Percentiles rank a stretch among this genome's conserved stretches.
Evolutionary conservation across 805 yeast genomes (phyloP).

Genomic region (Candida parachauliodes): DNA sequence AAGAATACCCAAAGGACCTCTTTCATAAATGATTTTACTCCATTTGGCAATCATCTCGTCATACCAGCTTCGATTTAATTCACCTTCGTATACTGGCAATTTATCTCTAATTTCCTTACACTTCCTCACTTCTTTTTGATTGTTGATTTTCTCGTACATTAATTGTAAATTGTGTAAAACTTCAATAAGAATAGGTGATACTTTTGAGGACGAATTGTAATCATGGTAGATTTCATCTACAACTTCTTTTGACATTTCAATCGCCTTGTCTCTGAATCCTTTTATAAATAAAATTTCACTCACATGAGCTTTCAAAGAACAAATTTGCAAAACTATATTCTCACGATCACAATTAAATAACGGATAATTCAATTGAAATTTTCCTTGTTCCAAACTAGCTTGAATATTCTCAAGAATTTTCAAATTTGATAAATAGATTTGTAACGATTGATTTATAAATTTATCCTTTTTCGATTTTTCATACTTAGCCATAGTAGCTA

Average conservation of each 20-base stretch:
- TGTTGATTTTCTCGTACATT: conserved; percentile 29
- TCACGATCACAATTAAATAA: conserved; percentile 30
- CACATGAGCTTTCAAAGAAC: conserved; percentile 36
- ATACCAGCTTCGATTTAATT: conserved; percentile 25
- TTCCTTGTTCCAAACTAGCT: conserved; percentile 12
- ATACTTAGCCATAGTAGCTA: conserved; percentile 18
- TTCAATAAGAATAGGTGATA: conserved; percentile 24
- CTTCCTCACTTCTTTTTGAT: conserved; percentile 21
- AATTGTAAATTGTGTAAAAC: conserved; percentile 29
- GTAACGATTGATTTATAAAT: conserved; percentile 23
- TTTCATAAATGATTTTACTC: conserved; percentile 35
- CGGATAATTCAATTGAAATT: conserved; percentile 29
- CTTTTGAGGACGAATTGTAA: conserved; percentile 23
- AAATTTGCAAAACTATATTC: conserved; percentile 24
- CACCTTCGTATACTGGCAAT: conserved; percentile 25
- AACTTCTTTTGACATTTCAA: conserved; percentile 41
- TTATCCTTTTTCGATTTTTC: conserved; percentile 11
- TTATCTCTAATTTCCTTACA: conserved; percentile 24
- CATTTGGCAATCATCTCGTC: conserved; percentile 29
- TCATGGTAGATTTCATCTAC: conserved; percentile 32
- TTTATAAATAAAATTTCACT: conserved; percentile 41
- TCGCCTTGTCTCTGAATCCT: conserved; percentile 35
- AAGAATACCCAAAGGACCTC: conserved; percentile 41
- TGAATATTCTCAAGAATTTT: conserved; percentile 19
- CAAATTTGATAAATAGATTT: conserved; percentile 35